A percentile compares a stretch with the other conserved stretches of the same genome.
phyloP scores from a whole-genome alignment of 1,284 basidiomycete genomes.

The Thelephora terrestris region DNA sequence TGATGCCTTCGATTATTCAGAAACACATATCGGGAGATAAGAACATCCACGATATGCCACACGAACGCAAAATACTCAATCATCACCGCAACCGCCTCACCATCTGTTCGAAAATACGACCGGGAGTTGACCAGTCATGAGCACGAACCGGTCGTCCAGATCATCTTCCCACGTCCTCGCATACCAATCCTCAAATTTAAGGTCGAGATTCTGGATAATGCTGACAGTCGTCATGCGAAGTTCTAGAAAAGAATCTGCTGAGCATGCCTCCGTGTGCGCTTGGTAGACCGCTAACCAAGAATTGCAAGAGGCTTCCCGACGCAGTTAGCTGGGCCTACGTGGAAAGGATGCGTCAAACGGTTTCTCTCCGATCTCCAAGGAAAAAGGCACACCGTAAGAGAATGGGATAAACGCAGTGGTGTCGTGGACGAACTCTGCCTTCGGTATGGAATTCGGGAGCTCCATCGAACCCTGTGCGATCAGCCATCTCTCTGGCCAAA shows the following conservation, averaged over 20 bases:
- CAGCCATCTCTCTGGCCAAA: slow-evolving; percentile 9
- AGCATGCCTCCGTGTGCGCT: not conserved
- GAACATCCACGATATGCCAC: too few relatives aligned
- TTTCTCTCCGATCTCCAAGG: too few relatives aligned
- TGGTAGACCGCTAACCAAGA: not conserved
- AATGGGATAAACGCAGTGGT: slow-evolving; percentile 5
- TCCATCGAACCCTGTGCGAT: not conserved
- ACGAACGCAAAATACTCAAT: too few relatives aligned
- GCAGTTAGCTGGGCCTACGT: slow-evolving; percentile 22
- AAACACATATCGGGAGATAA: too few relatives aligned
- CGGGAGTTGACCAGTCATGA: slow-evolving; percentile 12
- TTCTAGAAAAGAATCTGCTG: slow-evolving; percentile 9
- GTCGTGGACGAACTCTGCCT: slow-evolving; percentile 3
- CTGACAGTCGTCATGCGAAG: slow-evolving; percentile 19
- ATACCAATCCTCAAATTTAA: slow-evolving; percentile 16
- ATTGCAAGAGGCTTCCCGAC: slow-evolving; percentile 23
- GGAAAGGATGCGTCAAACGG: slow-evolving; percentile 15
- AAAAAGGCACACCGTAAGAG: not conserved
- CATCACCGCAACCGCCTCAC: too few relatives aligned
- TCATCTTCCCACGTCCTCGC: slow-evolving; percentile 13
- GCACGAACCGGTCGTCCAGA: slow-evolving; percentile 15
- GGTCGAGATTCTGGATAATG: slow-evolving; percentile 19
- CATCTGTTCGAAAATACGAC: too few relatives aligned
- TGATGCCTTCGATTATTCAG: too few relatives aligned
- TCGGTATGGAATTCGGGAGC: too few relatives aligned